Percentiles rank a stretch among this genome's conserved stretches.
Conservation (phyloP, 768 basidiomycete genomes). For the Boletus sp. region DNA sequence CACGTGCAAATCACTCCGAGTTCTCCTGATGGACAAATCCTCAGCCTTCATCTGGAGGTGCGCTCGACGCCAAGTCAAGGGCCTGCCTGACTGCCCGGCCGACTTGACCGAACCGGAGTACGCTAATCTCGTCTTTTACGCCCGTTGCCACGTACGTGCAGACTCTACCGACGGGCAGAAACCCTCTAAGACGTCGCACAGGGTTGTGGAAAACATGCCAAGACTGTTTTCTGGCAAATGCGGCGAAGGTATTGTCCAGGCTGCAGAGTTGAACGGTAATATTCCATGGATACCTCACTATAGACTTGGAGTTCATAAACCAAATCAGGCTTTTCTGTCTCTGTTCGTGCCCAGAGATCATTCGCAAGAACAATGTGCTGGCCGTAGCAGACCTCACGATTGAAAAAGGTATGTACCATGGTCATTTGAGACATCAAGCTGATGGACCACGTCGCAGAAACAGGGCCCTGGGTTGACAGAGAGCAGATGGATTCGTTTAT, state of each 20-base stretch:
- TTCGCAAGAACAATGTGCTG: neutral
- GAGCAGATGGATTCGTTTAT: conserved; percentile 12
- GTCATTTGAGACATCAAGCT: neutral
- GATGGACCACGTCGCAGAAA: neutral
- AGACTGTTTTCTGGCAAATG: conserved; percentile 6
- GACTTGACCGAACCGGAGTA: conserved; percentile 46
- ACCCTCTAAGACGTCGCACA: neutral
- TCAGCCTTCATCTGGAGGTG: conserved; percentile 25
- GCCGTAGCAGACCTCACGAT: neutral
- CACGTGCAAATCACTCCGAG: conserved; percentile 36
- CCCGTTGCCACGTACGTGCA: conserved; percentile 21
- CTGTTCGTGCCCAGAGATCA: neutral
- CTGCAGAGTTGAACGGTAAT: conserved; percentile 2
- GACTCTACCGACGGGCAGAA: neutral
- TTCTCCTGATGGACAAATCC: conserved; percentile 31
- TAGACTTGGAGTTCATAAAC: neutral
- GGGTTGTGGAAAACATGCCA: conserved; percentile 7
- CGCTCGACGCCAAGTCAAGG: conserved; percentile 30
- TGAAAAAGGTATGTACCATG: neutral
- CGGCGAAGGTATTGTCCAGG: conserved; percentile 11
- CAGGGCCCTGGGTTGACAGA: neutral
- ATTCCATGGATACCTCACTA: neutral
- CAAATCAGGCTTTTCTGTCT: neutral
- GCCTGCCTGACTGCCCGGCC: conserved; percentile 40
- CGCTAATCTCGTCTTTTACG: conserved; percentile 38